Evolutionary conservation across 257 asterid genomes (phyloP), one percentile per base, ranked within the genome.

Genomic region (Coffea canephora): DNA sequence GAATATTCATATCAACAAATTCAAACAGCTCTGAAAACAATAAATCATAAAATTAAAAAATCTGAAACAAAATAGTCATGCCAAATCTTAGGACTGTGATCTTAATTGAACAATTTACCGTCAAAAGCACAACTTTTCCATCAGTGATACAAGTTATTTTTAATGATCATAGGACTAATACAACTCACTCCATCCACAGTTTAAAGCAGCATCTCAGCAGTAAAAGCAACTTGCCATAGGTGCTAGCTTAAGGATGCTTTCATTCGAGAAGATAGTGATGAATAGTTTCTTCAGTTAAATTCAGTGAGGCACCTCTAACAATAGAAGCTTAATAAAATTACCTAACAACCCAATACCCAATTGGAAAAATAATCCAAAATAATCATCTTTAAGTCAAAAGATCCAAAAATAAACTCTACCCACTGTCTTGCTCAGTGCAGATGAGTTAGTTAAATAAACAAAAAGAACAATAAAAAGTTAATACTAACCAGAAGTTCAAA

Each of bases 401-500:
- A 46, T 45, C 62, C 50, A 6, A 50, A 50, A 27, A 25, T 0
- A 49, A 49, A 50, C 46, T 50, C 65, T 27, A n/a, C 43, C n/a
- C n/a, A 19, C n/a, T 16, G 3, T 43, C 55, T 68, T 68, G 18
- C 39, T 62, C 13, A 46, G 27, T 16, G 18, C 49, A 19, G 75
- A 54, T 23, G 71, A 18, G 39, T 3, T 4, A 19, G 12, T 6
- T 2, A 41, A 49, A 31, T 74, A 50, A 52, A 68, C 8, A 27
- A 49, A 18, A 12, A 54, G 25, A 67, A 25, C 11, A 31, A 16
- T 15, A 14, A 54, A 75, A n/a, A 66, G 14, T 13, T 72, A 45
- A 77, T 43, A 83, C 95, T 85, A 71, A 94, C 97, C 92, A 93
- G 81, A 80, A 71, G 79, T 73, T 88, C 89, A 76, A 95, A 88